These are phyloP conservation scores for Aspergillus baeticus DNA, from an alignment of 495 filamentous ascomycete species.

Conservation along the genomic window DNA sequence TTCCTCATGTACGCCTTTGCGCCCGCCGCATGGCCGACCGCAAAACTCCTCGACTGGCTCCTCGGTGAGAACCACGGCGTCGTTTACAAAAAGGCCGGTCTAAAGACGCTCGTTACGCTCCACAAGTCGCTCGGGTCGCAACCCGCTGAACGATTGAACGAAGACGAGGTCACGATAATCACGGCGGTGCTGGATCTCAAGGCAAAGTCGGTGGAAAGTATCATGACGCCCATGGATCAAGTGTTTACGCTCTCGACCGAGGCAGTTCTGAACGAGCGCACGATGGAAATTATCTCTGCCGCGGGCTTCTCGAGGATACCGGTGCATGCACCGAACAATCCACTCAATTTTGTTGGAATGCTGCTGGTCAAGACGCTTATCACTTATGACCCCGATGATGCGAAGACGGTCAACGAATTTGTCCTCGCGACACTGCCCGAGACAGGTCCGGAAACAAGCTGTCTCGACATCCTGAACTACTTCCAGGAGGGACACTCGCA, in stretches of 20 bases:
- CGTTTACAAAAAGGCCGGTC: slow-evolving; percentile 89
- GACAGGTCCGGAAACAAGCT: slow-evolving; percentile 90
- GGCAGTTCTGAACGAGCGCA: slow-evolving; percentile 82
- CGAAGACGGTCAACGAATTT: slow-evolving; percentile 79
- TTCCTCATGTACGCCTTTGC: slow-evolving; percentile 86
- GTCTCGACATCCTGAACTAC: slow-evolving; percentile 97
- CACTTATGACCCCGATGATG: slow-evolving; percentile 95
- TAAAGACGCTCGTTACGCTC: slow-evolving; percentile 87
- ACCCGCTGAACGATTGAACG: slow-evolving; percentile 82
- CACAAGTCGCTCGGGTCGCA: slow-evolving; percentile 84
- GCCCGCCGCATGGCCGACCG: slow-evolving; percentile 85
- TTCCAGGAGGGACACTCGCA: slow-evolving; percentile 99
- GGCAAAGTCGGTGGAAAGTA: slow-evolving; percentile 86
- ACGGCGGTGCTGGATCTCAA: slow-evolving; percentile 96
- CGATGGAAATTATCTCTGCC: slow-evolving; percentile 87
- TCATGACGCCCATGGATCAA: slow-evolving; percentile 98
- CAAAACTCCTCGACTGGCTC: slow-evolving; percentile 81
- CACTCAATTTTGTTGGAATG: slow-evolving; percentile 91
- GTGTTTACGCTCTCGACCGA: slow-evolving; percentile 93
- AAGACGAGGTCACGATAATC: slow-evolving; percentile 98
- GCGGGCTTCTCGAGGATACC: slow-evolving; percentile 94
- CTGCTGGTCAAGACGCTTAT: slow-evolving; percentile 96
- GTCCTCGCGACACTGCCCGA: slow-evolving; percentile 90
- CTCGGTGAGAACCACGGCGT: slow-evolving; percentile 91
- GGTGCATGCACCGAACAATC: slow-evolving; percentile 80